phyloP scores from a whole-genome alignment of 441 rosid species.

The Pelargonium australe region DNA sequence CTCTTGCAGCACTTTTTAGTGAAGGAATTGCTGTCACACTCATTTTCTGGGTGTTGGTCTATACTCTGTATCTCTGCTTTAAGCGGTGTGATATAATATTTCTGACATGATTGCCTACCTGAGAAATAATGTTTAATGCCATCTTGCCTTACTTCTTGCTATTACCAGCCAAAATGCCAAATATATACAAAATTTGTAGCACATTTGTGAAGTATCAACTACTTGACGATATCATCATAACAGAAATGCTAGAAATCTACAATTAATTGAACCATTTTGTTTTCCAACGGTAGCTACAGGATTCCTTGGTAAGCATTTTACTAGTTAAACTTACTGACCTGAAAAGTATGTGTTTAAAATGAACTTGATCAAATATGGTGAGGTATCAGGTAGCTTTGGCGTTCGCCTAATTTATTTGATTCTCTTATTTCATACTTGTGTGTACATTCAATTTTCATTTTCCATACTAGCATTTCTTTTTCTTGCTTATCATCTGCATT shows the following conservation, averaged over 20 bases:
- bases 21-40: neutral
- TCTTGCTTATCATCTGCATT: neutral
- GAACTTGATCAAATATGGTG: too few relatives aligned
- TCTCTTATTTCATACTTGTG: neutral
- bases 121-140: neutral
- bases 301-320: neutral
- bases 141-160: neutral
- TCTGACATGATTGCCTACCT: neutral
- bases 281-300: neutral
- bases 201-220: neutral
- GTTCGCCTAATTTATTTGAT: neutral
- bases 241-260: neutral
- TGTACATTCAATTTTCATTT: neutral
- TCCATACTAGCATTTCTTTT: neutral
- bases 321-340: neutral
- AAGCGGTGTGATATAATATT: neutral
- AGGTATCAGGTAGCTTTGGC: too few relatives aligned
- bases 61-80: neutral
- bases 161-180: neutral
- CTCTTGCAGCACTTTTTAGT: too few relatives aligned
- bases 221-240: neutral
- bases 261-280: neutral
- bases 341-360: neutral
- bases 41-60: neutral
- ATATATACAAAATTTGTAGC: neutral